These are phyloP conservation scores for Monosporascus sp. DNA, from an alignment of 2,329 filamentous ascomycete species.

Conservation along the genomic window DNA sequence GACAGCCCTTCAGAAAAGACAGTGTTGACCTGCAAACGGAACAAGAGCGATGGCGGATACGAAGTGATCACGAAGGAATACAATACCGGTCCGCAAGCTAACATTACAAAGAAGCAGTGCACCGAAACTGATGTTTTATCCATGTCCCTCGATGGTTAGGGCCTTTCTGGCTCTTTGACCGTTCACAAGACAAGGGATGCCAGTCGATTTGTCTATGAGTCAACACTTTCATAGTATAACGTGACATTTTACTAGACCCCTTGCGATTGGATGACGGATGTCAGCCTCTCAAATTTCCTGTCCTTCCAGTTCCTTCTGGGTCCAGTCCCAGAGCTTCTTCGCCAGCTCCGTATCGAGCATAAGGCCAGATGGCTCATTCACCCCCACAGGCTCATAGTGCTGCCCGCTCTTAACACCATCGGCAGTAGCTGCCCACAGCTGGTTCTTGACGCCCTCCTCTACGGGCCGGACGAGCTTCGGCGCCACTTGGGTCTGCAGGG, in stretches of 20 bases:
- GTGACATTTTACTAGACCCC: background rate
- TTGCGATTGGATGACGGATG: background rate
- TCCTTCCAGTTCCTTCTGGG: constrained; percentile 24
- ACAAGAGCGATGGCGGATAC: background rate
- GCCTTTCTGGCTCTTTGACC: too few relatives aligned
- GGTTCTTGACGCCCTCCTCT: constrained; percentile 32
- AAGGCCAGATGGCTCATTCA: constrained; percentile 11
- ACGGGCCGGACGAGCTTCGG: constrained; percentile 12
- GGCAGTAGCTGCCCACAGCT: constrained; percentile 33
- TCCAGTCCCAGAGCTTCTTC: constrained; percentile 28
- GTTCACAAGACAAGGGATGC: too few relatives aligned
- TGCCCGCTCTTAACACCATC: constrained; percentile 21
- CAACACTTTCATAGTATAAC: background rate
- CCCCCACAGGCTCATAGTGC: constrained; percentile 33
- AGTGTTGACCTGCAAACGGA: background rate
- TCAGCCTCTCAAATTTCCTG: background rate
- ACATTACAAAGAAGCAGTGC: too few relatives aligned
- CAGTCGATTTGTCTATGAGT: background rate
- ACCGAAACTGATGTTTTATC: too few relatives aligned
- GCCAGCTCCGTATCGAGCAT: constrained; percentile 20
- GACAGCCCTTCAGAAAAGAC: background rate
- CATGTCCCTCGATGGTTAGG: too few relatives aligned
- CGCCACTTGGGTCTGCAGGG: constrained; percentile 12
- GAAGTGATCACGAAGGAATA: background rate
- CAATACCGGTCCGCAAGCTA: background rate